These are phyloP conservation scores for Fragilariopsis cylindrus DNA, from an alignment of 108 stramenopile genomes.

Conservation along the genomic window DNA sequence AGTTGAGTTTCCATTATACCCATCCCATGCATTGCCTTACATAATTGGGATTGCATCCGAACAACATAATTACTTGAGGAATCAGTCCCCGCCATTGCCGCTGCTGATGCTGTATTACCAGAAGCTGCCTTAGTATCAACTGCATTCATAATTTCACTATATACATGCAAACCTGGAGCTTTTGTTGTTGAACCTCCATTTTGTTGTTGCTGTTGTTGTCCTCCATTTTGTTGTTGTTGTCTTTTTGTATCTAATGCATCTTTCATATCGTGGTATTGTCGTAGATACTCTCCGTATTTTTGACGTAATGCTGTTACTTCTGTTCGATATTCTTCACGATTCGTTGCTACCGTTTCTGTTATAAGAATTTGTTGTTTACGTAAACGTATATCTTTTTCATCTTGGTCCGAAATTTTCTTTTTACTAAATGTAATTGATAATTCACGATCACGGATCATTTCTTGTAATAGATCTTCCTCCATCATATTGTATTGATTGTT, in stretches of 20 bases:
- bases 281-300: conserved; percentile 6
- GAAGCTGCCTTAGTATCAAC: neutral
- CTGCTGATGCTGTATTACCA: too few species aligned
- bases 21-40: conserved; percentile 81
- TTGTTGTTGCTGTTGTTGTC: neutral
- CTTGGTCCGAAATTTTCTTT: conserved; percentile 31
- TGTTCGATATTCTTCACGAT: conserved; percentile 27
- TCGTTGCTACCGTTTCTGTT: conserved; percentile 4
- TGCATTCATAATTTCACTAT: conserved; percentile 37
- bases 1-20: conserved; percentile 81
- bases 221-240: conserved; percentile 23
- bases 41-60: conserved; percentile 80
- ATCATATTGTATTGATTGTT: conserved; percentile 9
- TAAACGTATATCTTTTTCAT: conserved; percentile 28
- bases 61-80: conserved; percentile 43
- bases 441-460: conserved; percentile 64
- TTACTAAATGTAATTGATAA: conserved; percentile 38
- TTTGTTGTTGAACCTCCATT: neutral
- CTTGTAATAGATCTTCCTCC: conserved; percentile 50
- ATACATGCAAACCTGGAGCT: conserved; percentile 28
- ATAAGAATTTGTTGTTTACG: conserved; percentile 12
- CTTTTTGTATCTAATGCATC: conserved; percentile 34
- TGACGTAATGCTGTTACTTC: conserved; percentile 20
- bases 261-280: conserved; percentile 22
- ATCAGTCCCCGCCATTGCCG: neutral